These are phyloP conservation scores for Trichoderma harzianum DNA, from an alignment of 2,329 filamentous ascomycete genomes.

Conservation along the genomic window DNA sequence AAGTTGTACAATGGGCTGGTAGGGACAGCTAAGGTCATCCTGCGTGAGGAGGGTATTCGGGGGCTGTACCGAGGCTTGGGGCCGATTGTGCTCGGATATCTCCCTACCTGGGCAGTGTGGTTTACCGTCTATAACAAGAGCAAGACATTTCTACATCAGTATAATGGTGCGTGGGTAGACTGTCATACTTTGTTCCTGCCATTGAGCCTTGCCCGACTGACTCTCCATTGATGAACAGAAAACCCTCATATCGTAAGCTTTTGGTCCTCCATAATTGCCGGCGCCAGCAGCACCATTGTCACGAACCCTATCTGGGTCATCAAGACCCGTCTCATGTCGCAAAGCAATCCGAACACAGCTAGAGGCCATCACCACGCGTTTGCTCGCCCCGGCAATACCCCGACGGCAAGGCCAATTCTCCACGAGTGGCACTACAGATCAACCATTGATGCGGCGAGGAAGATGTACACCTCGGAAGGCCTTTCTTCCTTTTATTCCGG, in stretches of 20 bases:
- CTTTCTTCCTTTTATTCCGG: slow-evolving; percentile 92
- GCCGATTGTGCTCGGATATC: slow-evolving; percentile 90
- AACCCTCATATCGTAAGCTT: slow-evolving; percentile 77
- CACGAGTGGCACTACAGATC: slow-evolving; percentile 87
- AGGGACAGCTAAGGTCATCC: slow-evolving; percentile 82
- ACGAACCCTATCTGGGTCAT: slow-evolving; percentile 99
- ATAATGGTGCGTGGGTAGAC: slow-evolving; percentile 51
- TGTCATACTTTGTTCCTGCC: slow-evolving; percentile 22
- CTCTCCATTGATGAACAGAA: slow-evolving; percentile 42
- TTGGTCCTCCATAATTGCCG: slow-evolving; percentile 86
- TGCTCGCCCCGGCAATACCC: slow-evolving; percentile 50
- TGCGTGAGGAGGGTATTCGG: slow-evolving; percentile 79
- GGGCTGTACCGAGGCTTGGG: slow-evolving; percentile 92
- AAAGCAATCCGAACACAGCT: slow-evolving; percentile 55
- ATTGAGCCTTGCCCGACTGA: neutral
- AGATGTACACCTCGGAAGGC: slow-evolving; percentile 93
- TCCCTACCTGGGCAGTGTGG: slow-evolving; percentile 98
- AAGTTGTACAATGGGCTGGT: slow-evolving; percentile 80
- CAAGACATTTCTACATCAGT: slow-evolving; percentile 67
- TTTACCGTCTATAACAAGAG: slow-evolving; percentile 93
- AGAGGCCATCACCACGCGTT: slow-evolving; percentile 45
- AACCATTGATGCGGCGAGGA: slow-evolving; percentile 85
- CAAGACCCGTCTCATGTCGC: slow-evolving; percentile 97
- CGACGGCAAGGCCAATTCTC: slow-evolving; percentile 52
- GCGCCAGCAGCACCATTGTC: slow-evolving; percentile 85